Base-by-base conservation (phyloP, 345 rosid species). In the Aethionema arabicum region DNA sequence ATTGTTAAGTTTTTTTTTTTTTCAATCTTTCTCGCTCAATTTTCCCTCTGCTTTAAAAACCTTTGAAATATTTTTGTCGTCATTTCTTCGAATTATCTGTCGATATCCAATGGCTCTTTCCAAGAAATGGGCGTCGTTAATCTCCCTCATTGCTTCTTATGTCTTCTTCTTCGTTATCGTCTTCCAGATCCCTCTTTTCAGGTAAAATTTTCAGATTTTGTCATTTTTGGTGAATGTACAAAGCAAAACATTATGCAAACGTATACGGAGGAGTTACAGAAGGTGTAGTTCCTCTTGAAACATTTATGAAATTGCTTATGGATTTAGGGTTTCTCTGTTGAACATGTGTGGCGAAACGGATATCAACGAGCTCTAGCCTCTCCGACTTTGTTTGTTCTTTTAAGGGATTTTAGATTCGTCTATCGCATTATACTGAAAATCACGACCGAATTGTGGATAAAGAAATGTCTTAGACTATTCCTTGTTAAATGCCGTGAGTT, bases 171-270 rank as follows among this genome's bases (percentile, higher is more conserved):
- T 76, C 58, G 56, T 88, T 77, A 73, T 91, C 61, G 61, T 88
- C 75, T 79, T 88, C 48, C 98, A 86, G 78, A 58, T 85, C 61
- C 87, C 98, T 51, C 91, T 86, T 61, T 91, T 91, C 86, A 82
- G 98, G 96, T 88, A 82, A 32, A 8, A 8, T 4, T 29, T 10
- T 12, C 57, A 4, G 1, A 5, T 15, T 51, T 15, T 44, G 0
- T 11, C 15, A 1, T 39, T 14, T n/a, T 30, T 30, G 14, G 4
- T 63, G 44, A 8, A 37, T 7, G 41, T 4, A 21, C 14, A 16
- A 11, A 9, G 12, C 37, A 32, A 6, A 11, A n/a, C n/a, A n/a
- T n/a, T n/a, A n/a, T n/a, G n/a, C n/a, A 50, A 27, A 1, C 52
- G 13, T 27, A 48, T 21, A 21, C 4, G 3, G 11, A 31, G 4